Percentiles rank a stretch among this genome's conserved stretches.
These are phyloP conservation scores for Podila verticillata DNA, from an alignment of 192 early-diverging fungal species.

Conservation along the genomic window DNA sequence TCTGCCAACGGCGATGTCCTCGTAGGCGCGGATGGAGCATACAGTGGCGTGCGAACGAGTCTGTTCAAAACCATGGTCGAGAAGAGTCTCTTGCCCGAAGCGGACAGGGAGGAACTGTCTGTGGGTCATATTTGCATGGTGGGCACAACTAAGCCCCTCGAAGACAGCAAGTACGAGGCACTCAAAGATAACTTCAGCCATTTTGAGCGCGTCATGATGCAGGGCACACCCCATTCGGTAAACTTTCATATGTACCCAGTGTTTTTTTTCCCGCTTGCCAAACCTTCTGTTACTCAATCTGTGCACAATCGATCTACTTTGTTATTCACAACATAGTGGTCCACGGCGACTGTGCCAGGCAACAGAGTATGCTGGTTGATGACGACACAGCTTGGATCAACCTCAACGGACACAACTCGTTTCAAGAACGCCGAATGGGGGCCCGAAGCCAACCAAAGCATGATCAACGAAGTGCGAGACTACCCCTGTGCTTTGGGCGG, in stretches of 20 bases:
- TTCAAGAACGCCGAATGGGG: constrained; percentile 1
- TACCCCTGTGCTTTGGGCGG: background rate
- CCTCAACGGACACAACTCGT: background rate
- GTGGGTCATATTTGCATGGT: background rate
- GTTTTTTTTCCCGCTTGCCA: background rate
- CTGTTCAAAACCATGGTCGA: background rate
- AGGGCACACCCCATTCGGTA: background rate
- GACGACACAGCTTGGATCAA: background rate
- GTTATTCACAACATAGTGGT: background rate
- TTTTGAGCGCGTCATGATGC: background rate
- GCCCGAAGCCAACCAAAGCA: background rate
- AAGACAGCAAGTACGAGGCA: background rate
- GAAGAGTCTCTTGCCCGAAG: background rate
- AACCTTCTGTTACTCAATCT: background rate
- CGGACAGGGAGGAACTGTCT: background rate
- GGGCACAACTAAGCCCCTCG: background rate
- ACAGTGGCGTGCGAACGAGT: constrained; percentile 9
- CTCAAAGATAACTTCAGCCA: background rate
- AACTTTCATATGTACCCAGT: background rate
- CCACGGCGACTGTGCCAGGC: background rate
- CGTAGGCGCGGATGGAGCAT: constrained; percentile 25
- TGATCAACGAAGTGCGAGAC: background rate
- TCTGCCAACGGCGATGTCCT: constrained; percentile 14
- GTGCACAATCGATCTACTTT: background rate
- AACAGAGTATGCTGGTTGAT: constrained; percentile 5